These are phyloP conservation scores for Neofusicoccum kwambonambiense DNA, from an alignment of 2,329 filamentous ascomycete species.

Conservation along the genomic window DNA sequence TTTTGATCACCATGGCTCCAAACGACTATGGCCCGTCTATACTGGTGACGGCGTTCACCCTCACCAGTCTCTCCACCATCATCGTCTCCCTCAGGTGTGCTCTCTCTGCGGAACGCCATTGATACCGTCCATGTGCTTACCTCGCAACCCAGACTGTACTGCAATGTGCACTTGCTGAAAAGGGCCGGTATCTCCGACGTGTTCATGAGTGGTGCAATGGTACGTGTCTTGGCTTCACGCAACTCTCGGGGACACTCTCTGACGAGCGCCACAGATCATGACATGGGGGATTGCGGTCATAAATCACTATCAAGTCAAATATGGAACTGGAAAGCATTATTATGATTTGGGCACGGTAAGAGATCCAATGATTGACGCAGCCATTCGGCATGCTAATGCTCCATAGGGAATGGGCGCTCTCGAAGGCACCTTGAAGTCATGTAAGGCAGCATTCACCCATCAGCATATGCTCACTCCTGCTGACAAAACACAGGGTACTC, in stretches of 20 bases:
- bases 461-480: not conserved
- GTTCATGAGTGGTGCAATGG: conserved; percentile 1
- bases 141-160: not conserved
- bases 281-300: conserved; percentile 37
- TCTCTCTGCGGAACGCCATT: not conserved
- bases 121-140: not conserved
- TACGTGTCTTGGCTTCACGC: not conserved
- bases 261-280: conserved; percentile 25
- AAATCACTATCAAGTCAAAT: conserved; percentile 36
- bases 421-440: conserved; percentile 22
- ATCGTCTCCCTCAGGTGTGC: conserved; percentile 9
- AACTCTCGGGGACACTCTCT: not conserved
- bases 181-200: conserved; percentile 9
- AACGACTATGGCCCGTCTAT: not conserved
- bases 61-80: conserved; percentile 10
- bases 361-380: too few species aligned
- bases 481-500: conserved; percentile 24
- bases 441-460: not conserved
- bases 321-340: conserved; percentile 28
- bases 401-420: not conserved
- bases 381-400: not conserved
- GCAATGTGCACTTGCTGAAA: conserved; percentile 12
- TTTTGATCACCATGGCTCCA: not conserved
- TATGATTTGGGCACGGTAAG: conserved; percentile 15
- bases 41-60: conserved; percentile 10